Evolutionary conservation across 2,329 filamentous ascomycete species (phyloP), one percentile per base, ranked within the genome.

Genomic region (Colletotrichum shisoi): DNA sequence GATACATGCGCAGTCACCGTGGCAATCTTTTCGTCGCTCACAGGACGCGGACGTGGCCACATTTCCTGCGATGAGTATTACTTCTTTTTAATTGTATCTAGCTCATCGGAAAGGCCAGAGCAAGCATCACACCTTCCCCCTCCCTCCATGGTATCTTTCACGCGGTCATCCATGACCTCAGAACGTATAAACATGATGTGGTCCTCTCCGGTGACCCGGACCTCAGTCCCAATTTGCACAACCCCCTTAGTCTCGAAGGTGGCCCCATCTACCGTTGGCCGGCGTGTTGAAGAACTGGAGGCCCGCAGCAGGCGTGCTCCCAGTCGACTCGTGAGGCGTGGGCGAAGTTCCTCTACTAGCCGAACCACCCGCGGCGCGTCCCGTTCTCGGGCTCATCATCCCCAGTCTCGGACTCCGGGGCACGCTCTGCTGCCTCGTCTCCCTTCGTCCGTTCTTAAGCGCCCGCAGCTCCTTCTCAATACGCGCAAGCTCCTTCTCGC

Each of bases 401-500:
- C 81, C 79, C 70, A 83, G 77, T 7, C 84, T 80, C n/a, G 86
- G 86, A 72, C 85, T 87, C 24, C 84, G 83, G 57, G 85, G 85
- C 24, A 86, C 84, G 70, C 85, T 87, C 59, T 77, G 79, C 71
- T 84, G 82, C 42, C 86, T 78, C 3, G 86, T 88, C 74, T 87
- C 85, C 52, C 85, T 79, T 6, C 86, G 81, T 19, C 80, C 81
- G 67, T 79, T 84, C 71, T 80, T 83, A 46, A 83, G 73, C 46
- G 76, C 67, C 8, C 79, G 78, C 31, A 87, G 72, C 73, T 88
- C 85, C 17, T 86, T 82, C 63, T 77, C 80, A 27, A 79, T 70
- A 15, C 78, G 78, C 19, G 79, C 79, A 31, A 88, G 76, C 70
- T 87, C 83, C 27, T 76, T 73, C 60, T 88, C 84, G n/a, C 81